A percentile compares a stretch with the other conserved stretches of the same genome.
These are phyloP conservation scores for Cercospora beticola DNA, from an alignment of 2,329 filamentous ascomycete genomes.

Conservation along the genomic window DNA sequence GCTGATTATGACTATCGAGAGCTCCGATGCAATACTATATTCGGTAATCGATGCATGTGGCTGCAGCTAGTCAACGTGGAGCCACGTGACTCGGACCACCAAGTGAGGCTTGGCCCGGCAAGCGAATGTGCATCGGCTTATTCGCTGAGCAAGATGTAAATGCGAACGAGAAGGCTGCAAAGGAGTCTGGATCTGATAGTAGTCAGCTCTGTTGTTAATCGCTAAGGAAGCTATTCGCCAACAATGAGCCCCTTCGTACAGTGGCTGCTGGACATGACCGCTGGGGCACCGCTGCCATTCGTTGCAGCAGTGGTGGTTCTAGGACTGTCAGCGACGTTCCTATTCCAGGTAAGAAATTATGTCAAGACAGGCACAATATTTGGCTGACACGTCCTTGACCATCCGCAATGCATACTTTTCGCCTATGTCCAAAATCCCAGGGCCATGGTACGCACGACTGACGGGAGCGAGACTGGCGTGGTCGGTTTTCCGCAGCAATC, in stretches of 20 bases:
- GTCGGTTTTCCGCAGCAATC: conserved; percentile 34
- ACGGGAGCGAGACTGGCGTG: conserved; percentile 47
- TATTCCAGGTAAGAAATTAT: neutral
- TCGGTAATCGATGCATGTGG: neutral
- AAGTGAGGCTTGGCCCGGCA: neutral
- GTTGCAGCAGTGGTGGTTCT: conserved; percentile 8
- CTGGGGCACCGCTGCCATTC: neutral
- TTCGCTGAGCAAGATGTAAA: neutral
- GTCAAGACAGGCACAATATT: neutral
- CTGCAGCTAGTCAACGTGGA: neutral
- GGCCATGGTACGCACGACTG: conserved; percentile 47
- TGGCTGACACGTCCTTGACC: neutral
- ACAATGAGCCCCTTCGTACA: neutral
- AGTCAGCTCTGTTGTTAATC: neutral
- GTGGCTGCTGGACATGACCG: neutral
- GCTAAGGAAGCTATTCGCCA: neutral
- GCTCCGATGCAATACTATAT: neutral
- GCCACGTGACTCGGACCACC: neutral
- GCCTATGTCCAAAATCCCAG: conserved; percentile 36
- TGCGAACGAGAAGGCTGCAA: neutral
- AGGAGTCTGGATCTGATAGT: neutral
- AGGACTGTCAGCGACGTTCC: neutral
- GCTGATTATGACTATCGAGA: neutral
- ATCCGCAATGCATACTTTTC: neutral
- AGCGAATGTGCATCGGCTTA: neutral